Evolutionary conservation across 495 filamentous ascomycete species (phyloP), one percentile per base, ranked within the genome.

Genomic region (Aspergillus ellipticus): DNA sequence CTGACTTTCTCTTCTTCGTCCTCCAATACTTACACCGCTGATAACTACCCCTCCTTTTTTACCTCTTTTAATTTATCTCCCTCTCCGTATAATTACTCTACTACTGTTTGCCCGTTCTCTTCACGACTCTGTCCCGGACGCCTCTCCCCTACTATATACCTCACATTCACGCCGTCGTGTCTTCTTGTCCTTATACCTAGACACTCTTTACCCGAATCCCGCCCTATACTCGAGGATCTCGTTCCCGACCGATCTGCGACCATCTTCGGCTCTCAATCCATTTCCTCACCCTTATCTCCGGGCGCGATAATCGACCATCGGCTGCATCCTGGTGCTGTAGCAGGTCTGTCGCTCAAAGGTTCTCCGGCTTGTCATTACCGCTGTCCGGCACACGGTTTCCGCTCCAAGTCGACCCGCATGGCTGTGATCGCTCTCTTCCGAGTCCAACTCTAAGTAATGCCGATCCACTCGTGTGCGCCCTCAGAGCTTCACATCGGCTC

Each of bases 251-350:
- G 50, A 35, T 15, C 54, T 49, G 29, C 60, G 49, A 42, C 49
- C 49, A 33, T 55, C 42, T 49, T 42, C 47, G 33, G 24, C 46
- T 37, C 26, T 31, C 28, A 16, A 54, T 24, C 22, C 48, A 57
- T 26, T 22, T 42, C 29, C 20, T 4, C 20, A 21, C 42, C 28
- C 55, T 21, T 22, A 51, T 51, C 50, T 35, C 33, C 28, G 42
- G 43, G 45, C 55, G 52, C 43, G 51, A 49, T 39, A 41, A 35
- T 37, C 31, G 46, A 26, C 33, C 46, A 17, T 49, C 59, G 24
- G 51, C 56, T 65, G 42, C 54, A 61, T 58, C 61, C 68, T 72
- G 69, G 72, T 66, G 69, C 67, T 63, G 66, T 71, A 75, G 66
- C 68, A 65, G 65, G 69, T 66, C 64, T 68, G 63, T 65, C 55